Evolutionary conservation across 768 basidiomycete genomes (phyloP), one percentile per base, ranked within the genome.

Genomic region (Strobilomyces echinocephalus): DNA sequence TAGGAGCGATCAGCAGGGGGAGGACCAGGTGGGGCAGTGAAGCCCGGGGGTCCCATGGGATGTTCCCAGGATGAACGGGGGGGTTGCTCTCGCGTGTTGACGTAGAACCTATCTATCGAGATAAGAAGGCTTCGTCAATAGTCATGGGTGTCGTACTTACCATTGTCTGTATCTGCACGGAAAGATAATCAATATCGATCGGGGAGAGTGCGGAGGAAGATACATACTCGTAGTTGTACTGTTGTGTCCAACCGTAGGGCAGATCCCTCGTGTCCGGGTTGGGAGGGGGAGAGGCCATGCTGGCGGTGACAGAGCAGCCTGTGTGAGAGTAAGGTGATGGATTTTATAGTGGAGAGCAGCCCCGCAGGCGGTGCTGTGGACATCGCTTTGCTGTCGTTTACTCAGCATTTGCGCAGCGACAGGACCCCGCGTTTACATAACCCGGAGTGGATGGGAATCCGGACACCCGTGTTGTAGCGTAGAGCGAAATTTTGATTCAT

Each of bases 21-120:
- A 9, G 79, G 72, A 18, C 76, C 75, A 0, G 58, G 40, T 0
- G 77, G 74, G 14, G 74, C 63, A 2, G 56, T 64, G 50, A 59
- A 78, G 56, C 67, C 66, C 21, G 68, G 61, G 1, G 74, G 76
- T 4, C 83, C 84, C n/a, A 78, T 68, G 0, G 88, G 88, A 60
- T 89, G 88, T 0, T 71, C 74, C 88, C 88, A 91, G 14, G 76
- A 79, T 35, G 85, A 81, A 18, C 78, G 75, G 0, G 86, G 84
- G 5, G 88, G 87, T 16, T 75, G 70, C 42, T 79, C 76, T 24
- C 61, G 67, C 0, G 85, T 87, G 60, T 90, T 82, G 42, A 91
- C 85, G 58, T 91, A 91, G 74, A 81, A 91, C 88, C 88, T 90
- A 56, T 15, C 34, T 11, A 35, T 46, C 42, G 12, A 43, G 33